Conservation (phyloP, 2,329 filamentous ascomycete species). For the Clathrospora elynae region DNA sequence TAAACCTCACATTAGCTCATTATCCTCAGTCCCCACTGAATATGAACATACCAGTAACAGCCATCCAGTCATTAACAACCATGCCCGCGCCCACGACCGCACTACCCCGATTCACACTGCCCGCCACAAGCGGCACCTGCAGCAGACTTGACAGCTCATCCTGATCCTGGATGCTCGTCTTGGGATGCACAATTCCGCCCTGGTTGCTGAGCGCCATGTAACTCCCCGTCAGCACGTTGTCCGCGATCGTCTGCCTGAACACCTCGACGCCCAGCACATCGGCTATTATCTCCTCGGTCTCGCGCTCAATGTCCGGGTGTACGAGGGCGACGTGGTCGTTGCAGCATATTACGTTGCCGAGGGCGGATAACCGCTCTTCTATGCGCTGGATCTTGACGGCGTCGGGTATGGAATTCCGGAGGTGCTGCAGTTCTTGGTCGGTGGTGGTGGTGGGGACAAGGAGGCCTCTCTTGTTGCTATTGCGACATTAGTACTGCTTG, state of each 20-base stretch:
- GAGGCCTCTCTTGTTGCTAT: constrained; percentile 91
- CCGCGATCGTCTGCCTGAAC: constrained; percentile 91
- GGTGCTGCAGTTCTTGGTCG: constrained; percentile 96
- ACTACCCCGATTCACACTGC: constrained; percentile 89
- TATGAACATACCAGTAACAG: constrained; percentile 66
- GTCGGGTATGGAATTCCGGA: constrained; percentile 93
- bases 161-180: constrained; percentile 96
- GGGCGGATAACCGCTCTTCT: constrained; percentile 92
- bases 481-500: constrained; percentile 2
- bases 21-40: neutral
- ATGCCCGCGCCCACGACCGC: constrained; percentile 95
- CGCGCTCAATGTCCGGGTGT: constrained; percentile 93
- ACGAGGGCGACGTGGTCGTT: constrained; percentile 98
- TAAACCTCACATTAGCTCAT: constrained; percentile 17
- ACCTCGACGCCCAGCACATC: constrained; percentile 90
- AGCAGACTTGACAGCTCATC: constrained; percentile 92
- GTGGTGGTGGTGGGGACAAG: constrained; percentile 95
- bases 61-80: constrained; percentile 98
- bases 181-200: constrained; percentile 95
- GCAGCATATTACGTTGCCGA: constrained; percentile 94
- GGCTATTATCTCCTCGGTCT: constrained; percentile 98
- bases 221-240: constrained; percentile 93
- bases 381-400: constrained; percentile 93
- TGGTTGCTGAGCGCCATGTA: constrained; percentile 98
- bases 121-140: constrained; percentile 93